Conservation (phyloP, 345 rosid species). For the Cardiospermum halicacabum region DNA sequence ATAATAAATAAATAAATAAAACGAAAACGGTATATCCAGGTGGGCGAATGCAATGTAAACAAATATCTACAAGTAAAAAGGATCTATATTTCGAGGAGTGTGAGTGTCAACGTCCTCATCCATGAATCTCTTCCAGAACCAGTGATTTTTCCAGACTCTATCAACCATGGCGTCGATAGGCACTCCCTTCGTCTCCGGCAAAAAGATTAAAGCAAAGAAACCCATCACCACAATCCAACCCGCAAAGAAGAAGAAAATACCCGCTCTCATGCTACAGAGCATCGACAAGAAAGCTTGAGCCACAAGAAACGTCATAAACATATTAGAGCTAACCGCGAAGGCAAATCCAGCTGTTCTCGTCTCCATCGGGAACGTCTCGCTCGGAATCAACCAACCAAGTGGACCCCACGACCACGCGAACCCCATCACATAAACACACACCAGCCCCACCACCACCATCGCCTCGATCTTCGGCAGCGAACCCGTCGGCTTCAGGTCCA, state of each 20-base stretch:
- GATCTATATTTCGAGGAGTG: too few species aligned
- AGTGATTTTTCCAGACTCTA: slow-evolving; percentile 42
- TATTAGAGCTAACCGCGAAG: slow-evolving; percentile 62
- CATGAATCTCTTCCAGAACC: slow-evolving; percentile 36
- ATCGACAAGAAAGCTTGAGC: slow-evolving; percentile 77
- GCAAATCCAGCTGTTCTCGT: slow-evolving; percentile 59
- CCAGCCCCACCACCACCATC: slow-evolving; percentile 37
- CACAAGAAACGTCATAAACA: slow-evolving; percentile 75
- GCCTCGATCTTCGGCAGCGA: slow-evolving; percentile 35
- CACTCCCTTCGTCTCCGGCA: slow-evolving; percentile 57
- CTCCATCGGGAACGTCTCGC: slow-evolving; percentile 65
- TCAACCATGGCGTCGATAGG: slow-evolving; percentile 53
- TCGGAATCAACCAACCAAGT: slow-evolving; percentile 72
- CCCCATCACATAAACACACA: slow-evolving; percentile 51
- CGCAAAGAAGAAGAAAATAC: slow-evolving; percentile 58
- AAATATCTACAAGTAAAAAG: too few species aligned
- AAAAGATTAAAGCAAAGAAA: slow-evolving; percentile 33
- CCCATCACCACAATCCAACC: slow-evolving; percentile 64
- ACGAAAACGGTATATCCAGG: too few species aligned
- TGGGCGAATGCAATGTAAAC: too few species aligned
- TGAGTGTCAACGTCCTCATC: slow-evolving; percentile 7
- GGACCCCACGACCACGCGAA: slow-evolving; percentile 96
- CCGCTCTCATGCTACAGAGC: slow-evolving; percentile 42
- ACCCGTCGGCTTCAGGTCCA: slow-evolving; percentile 30
- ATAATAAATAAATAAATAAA: too few species aligned